These are phyloP conservation scores for Hondaea fermentalgiana DNA, from an alignment of 108 stramenopile genomes.

Conservation along the genomic window DNA sequence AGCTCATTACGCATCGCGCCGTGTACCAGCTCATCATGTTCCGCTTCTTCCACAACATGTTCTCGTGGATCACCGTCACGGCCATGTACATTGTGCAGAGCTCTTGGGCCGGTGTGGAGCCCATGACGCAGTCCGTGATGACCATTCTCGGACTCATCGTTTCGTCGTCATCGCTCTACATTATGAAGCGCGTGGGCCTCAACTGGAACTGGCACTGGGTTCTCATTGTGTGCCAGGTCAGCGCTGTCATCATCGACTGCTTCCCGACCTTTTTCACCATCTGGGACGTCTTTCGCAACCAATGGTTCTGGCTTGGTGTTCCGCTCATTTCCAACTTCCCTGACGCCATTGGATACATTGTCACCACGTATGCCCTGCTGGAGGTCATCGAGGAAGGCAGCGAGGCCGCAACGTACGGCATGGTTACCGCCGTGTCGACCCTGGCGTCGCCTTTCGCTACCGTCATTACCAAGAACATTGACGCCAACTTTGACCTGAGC, in stretches of 20 bases:
- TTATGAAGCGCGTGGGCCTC: neutral
- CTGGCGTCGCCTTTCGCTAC: neutral
- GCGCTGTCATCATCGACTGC: neutral
- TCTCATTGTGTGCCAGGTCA: neutral
- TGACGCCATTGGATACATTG: neutral
- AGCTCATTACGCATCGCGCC: neutral
- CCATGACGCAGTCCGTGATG: neutral
- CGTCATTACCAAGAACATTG: neutral
- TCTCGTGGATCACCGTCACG: neutral
- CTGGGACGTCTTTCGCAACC: neutral
- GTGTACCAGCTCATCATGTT: neutral
- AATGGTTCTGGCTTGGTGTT: neutral
- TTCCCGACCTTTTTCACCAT: neutral
- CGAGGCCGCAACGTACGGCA: neutral
- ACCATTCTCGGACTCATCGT: neutral
- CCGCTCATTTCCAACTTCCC: neutral
- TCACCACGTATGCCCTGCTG: neutral
- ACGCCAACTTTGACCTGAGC: neutral
- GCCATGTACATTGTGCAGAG: neutral
- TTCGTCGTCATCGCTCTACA: neutral
- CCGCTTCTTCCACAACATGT: neutral
- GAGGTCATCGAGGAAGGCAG: neutral
- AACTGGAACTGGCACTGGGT: neutral
- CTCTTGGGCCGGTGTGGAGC: neutral
- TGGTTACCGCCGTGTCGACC: neutral